Percentiles rank a stretch among this genome's conserved stretches.
Evolutionary conservation across 1,139 yeast genomes (phyloP).

Genomic region (Scheffersomyces stambukii): DNA sequence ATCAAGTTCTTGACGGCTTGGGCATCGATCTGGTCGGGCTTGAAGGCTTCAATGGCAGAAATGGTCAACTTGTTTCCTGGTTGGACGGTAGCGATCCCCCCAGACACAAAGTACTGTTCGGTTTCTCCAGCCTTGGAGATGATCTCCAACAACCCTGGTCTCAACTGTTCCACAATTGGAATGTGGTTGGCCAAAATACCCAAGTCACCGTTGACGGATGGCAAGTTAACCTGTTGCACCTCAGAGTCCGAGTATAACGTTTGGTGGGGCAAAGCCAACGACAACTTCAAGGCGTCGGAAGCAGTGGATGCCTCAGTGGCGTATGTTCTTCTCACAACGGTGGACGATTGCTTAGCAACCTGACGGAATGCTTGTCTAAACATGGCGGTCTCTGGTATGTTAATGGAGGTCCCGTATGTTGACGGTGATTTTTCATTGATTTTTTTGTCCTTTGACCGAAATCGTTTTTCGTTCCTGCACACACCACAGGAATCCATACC

Average conservation of each 20-base stretch:
- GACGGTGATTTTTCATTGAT: conserved; percentile 1
- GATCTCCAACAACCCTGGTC: conserved; percentile 94
- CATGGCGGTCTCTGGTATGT: conserved; percentile 36
- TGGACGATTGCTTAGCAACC: conserved; percentile 60
- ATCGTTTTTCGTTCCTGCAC: neutral
- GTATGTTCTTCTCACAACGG: conserved; percentile 71
- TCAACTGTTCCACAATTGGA: conserved; percentile 94
- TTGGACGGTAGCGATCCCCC: conserved; percentile 96
- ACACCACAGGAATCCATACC: no score
- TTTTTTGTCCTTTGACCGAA: neutral
- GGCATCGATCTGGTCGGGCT: conserved; percentile 82
- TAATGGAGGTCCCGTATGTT: neutral
- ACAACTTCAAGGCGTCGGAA: conserved; percentile 77
- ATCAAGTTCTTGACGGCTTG: conserved; percentile 77
- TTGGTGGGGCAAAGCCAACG: conserved; percentile 88
- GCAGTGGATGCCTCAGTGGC: conserved; percentile 78
- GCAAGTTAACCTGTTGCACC: conserved; percentile 90
- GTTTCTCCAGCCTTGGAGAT: conserved; percentile 72
- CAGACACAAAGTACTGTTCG: conserved; percentile 85
- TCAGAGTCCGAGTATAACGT: conserved; percentile 49
- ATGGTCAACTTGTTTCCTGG: conserved; percentile 91
- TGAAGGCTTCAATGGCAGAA: conserved; percentile 94
- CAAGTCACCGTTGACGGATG: conserved; percentile 93
- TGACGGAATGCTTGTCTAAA: conserved; percentile 68
- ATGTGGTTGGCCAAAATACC: conserved; percentile 98